Evolutionary conservation across 1,284 basidiomycete species (phyloP), one percentile per base, ranked within the genome.

Genomic region (Heterobasidion annosum): DNA sequence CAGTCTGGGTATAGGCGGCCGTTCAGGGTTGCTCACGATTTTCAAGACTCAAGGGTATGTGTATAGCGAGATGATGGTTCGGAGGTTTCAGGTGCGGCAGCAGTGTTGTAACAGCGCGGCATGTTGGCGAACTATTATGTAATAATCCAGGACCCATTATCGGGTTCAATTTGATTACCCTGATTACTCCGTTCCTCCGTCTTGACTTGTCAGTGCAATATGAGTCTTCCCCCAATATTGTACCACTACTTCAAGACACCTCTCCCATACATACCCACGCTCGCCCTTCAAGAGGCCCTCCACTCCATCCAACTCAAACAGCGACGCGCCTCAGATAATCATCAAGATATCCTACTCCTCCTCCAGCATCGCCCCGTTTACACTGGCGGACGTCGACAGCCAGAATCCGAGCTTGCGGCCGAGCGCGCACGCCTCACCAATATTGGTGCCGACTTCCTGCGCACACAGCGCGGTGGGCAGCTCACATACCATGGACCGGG

Each of bases 401-500:
- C 77, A 40, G 76, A 82, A 51, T 74, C 78, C n/a, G 77, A 81
- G 46, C 70, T 85, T 10, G 73, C 78, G 44, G 70, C 73, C 43
- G 92, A 96, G 64, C 81, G 84, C 40, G 65, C 69, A 42, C 82
- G 90, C 50, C 74, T 97, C 33, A 79, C 75, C 8, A 72, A 73
- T 13, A 76, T 93, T 25, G 93, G 95, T 15, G 95, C 96, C 0
- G 92, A 96, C 64, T 96, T 96, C 66, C 79, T 89, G 43, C 73
- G 82, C 35, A 88, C 94, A 1, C 80, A 84, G 58, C 79, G 97
- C 56, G 96, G 96, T 9, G 96, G 96, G 1, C 87, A 98, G 69
- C 81, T 94, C 54, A 99, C 97, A 1, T 99, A 93, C 69, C 97
- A 99, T 68, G 97, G 97, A 0, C 96, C 96, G 0, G 97, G 97